Evolutionary conservation across 2,329 filamentous ascomycete species (phyloP).

Genomic region (Colletotrichum tamarilloi): DNA sequence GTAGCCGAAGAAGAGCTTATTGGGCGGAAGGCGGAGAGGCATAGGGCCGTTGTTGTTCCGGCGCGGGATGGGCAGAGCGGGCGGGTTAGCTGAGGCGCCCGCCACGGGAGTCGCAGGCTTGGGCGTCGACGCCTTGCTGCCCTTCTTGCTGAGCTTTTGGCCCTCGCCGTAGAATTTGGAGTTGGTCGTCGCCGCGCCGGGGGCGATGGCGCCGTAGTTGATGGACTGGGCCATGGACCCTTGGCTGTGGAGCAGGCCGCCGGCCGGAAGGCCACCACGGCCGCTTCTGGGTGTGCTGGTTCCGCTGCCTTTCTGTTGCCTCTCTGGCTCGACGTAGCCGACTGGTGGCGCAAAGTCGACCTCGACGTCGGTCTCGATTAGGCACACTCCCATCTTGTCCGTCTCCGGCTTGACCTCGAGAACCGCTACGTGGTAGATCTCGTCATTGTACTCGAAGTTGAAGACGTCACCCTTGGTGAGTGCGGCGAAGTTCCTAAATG

Average conservation of each 20-base stretch:
- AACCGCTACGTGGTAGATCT: slow-evolving; percentile 91
- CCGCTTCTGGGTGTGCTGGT: slow-evolving; percentile 84
- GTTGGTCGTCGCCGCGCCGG: slow-evolving; percentile 74
- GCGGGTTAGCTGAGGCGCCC: slow-evolving; percentile 59
- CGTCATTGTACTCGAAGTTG: slow-evolving; percentile 96
- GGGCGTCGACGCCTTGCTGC: slow-evolving; percentile 78
- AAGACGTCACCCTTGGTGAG: slow-evolving; percentile 95
- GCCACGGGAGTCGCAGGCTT: slow-evolving; percentile 79
- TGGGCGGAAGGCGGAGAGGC: slow-evolving; percentile 83
- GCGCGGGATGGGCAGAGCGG: slow-evolving; percentile 46
- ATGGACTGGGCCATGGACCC: slow-evolving; percentile 98
- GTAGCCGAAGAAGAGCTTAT: slow-evolving; percentile 97
- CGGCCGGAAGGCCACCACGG: slow-evolving; percentile 68
- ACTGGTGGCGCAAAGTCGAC: slow-evolving; percentile 96
- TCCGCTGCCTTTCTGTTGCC: slow-evolving; percentile 69
- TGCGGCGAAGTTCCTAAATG: slow-evolving; percentile 94
- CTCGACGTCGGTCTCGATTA: slow-evolving; percentile 95
- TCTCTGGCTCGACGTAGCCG: slow-evolving; percentile 90
- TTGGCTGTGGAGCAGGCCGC: slow-evolving; percentile 82
- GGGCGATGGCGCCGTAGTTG: slow-evolving; percentile 92
- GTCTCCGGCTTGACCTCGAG: slow-evolving; percentile 91
- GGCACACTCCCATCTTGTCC: slow-evolving; percentile 87
- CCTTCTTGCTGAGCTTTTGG: slow-evolving; percentile 88
- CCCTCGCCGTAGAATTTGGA: slow-evolving; percentile 86
- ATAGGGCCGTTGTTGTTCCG: slow-evolving; percentile 85